Base-by-base conservation (phyloP, 2,329 filamentous ascomycete genomes). In the Chrysoporthe puriensis region DNA sequence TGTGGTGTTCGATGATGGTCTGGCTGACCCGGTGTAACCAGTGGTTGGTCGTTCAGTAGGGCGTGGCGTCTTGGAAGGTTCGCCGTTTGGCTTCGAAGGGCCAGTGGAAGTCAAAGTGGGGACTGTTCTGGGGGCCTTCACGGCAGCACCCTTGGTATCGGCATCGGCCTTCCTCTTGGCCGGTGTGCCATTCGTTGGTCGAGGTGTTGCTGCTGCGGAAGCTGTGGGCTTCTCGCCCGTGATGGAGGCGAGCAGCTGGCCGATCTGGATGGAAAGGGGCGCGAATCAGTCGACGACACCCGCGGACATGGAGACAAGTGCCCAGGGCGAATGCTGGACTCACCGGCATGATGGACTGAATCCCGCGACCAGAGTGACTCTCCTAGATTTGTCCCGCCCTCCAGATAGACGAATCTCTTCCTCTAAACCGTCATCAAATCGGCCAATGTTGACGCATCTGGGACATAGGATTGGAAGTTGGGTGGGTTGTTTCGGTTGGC, bases 241-340 rank as follows among this genome's bases (percentile, higher is more conserved):
- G 71, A 90, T 90, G 75, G 87, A 85, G 71, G 86, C 88, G 44
- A 88, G 81, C n/a, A 88, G 79, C 71, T 88, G 85, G 69, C 82
- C 78, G 72, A 88, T 87, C 84, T 86, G 68, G 56, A 70, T 54
- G 21, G 42, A 11, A 66, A 26, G 32, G 61, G 63, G 66, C 32
- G 26, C 65, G 64, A 63, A 67, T 66, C 50, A 72, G 63, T 26
- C 40, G 44, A 54, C 50, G 46, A 57, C 21, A 21, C 46, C 14
- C 40, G 4, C 9, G 52, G 32, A 36, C 18, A 9, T 34, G 7
- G 48, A n/a, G 2, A 34, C 21, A 32, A 36, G 54, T 36, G 58
- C 14, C 57, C 34, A 58, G 63, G 58, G 44, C 43, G 57, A 56
- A 54, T 16, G 36, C 48, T 16, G n/a, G 63, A 77, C 78, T 71